These are phyloP conservation scores for Alternaria brassicae DNA, from an alignment of 2,329 filamentous ascomycete species.

Conservation along the genomic window DNA sequence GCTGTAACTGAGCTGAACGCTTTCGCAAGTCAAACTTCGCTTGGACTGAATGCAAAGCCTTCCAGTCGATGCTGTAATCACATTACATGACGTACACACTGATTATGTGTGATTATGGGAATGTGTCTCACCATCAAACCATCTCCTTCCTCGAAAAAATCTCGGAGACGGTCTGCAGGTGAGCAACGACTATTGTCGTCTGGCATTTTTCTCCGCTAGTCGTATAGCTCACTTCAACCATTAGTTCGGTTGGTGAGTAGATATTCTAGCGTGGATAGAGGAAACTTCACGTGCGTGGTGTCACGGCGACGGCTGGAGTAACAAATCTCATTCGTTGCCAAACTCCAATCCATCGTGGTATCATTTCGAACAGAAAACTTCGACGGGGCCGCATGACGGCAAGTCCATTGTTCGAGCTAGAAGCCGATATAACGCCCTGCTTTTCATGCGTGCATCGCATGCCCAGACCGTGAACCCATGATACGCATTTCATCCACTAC, in stretches of 20 bases:
- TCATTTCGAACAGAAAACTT: conserved; percentile 42
- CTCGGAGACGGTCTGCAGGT: conserved; percentile 81
- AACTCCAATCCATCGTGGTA: conserved; percentile 39
- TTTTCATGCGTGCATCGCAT: conserved; percentile 47
- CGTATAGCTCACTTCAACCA: conserved; percentile 88
- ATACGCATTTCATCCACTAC: conserved; percentile 51
- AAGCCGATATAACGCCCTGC: conserved; percentile 48
- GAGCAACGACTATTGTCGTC: conserved; percentile 65
- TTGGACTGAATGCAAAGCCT: not conserved
- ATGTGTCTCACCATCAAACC: conserved; percentile 81
- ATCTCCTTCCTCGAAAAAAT: conserved; percentile 67
- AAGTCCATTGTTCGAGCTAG: conserved; percentile 49
- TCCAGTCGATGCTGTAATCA: not conserved
- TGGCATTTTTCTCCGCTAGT: conserved; percentile 80
- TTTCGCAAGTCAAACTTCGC: not conserved
- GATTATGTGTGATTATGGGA: not conserved
- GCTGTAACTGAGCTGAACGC: not conserved
- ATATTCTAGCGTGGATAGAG: conserved; percentile 74
- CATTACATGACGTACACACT: not conserved
- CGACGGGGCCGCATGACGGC: conserved; percentile 45
- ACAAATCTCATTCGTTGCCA: conserved; percentile 33
- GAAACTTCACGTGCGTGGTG: conserved; percentile 23
- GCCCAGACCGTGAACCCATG: conserved; percentile 46
- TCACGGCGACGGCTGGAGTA: conserved; percentile 36
- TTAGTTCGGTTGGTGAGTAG: conserved; percentile 77